Percentiles rank a stretch among this genome's conserved stretches.
These are phyloP conservation scores for Xerocomellus intermedius DNA, from an alignment of 768 basidiomycete species.

Conservation along the genomic window DNA sequence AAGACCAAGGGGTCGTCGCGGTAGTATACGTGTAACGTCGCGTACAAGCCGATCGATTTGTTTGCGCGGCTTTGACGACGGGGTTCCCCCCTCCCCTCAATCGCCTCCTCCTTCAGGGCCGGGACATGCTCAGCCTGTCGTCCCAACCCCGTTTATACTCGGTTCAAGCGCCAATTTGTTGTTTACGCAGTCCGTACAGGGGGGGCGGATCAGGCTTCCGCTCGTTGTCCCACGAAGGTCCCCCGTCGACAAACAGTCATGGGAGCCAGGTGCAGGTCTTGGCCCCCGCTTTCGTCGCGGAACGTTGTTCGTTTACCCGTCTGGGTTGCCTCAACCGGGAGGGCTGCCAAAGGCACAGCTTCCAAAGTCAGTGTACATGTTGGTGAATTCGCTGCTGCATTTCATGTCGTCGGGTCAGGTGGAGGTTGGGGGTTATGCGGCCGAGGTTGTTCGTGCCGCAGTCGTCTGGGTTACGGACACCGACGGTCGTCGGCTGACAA, in stretches of 20 bases:
- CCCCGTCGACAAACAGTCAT: conserved; percentile 33
- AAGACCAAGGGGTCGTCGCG: conserved; percentile 27
- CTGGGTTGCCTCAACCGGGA: conserved; percentile 30
- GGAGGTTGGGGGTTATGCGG: conserved; percentile 9
- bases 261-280: conserved; percentile 26
- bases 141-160: conserved; percentile 30
- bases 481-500: too few species aligned
- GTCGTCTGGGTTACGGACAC: conserved; percentile 26
- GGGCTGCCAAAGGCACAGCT: conserved; percentile 20
- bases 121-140: conserved; percentile 2
- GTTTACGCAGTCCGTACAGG: conserved; percentile 21
- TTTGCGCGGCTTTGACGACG: conserved; percentile 33
- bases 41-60: conserved; percentile 29
- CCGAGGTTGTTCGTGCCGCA: conserved; percentile 27
- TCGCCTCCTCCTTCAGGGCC: conserved; percentile 1
- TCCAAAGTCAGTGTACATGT: conserved; percentile 30
- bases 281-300: conserved; percentile 30
- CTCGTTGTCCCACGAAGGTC: conserved; percentile 31
- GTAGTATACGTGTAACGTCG: conserved; percentile 29
- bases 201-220: conserved; percentile 21
- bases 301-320: conserved; percentile 31
- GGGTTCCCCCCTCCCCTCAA: conserved; percentile 26
- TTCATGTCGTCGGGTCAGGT: conserved; percentile 19
- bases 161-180: conserved; percentile 32
- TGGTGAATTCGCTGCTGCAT: conserved; percentile 24